Conservation (phyloP, 2,329 filamentous ascomycete species). For the Neocatenulostroma microsporum region DNA sequence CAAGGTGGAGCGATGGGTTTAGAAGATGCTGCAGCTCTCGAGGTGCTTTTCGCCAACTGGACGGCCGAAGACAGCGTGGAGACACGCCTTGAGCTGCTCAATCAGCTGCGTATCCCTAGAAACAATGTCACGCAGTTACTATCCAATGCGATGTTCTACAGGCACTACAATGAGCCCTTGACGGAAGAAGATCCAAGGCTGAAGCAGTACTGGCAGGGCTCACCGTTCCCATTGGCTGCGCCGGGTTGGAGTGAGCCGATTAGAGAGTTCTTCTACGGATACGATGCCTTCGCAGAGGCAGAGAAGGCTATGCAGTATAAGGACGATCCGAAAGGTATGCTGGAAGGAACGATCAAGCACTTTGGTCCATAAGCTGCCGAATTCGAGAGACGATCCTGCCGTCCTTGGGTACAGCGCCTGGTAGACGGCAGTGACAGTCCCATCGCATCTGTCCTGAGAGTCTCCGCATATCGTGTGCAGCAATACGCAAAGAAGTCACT, state of each 20-base stretch:
- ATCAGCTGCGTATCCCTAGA: slow-evolving; percentile 2
- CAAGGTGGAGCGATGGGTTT: no score
- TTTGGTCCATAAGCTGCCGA: no score
- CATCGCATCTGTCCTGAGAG: no score
- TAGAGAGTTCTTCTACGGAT: slow-evolving; percentile 3
- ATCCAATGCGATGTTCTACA: slow-evolving; percentile 22
- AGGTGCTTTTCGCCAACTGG: slow-evolving; percentile 39
- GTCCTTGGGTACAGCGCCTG: no score
- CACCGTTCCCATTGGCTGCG: neutral
- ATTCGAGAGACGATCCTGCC: no score
- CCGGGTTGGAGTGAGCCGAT: slow-evolving; percentile 3
- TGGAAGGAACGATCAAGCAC: slow-evolving; percentile 3
- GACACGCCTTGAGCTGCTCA: slow-evolving; percentile 4
- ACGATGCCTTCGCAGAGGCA: slow-evolving; percentile 3
- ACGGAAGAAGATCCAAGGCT: neutral
- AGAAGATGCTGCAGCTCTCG: no score
- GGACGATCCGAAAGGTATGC: neutral
- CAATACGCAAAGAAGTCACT: no score
- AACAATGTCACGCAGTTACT: slow-evolving; percentile 4
- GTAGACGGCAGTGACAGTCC: no score
- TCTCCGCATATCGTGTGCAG: no score
- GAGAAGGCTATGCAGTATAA: slow-evolving; percentile 5
- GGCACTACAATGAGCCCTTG: slow-evolving; percentile 31
- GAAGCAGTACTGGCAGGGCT: slow-evolving; percentile 1
- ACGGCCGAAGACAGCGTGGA: slow-evolving; percentile 6